Percentiles rank a stretch among this genome's conserved stretches.
Conservation (phyloP, 495 filamentous ascomycete genomes). For the Tuber indicum region DNA sequence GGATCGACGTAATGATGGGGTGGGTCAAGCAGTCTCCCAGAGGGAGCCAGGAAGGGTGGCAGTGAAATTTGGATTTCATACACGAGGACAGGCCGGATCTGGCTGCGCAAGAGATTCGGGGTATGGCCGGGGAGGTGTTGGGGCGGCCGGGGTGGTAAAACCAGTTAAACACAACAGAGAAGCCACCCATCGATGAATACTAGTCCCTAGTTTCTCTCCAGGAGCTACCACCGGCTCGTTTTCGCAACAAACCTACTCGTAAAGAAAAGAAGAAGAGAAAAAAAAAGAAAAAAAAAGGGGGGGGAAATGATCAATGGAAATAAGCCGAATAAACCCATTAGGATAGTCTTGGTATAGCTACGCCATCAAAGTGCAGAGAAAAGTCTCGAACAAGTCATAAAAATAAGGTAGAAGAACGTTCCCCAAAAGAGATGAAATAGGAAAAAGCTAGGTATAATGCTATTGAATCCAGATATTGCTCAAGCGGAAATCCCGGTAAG, state of each 20-base stretch:
- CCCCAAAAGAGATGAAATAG: not conserved
- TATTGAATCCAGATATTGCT: not conserved
- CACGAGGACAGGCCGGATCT: conserved; percentile 22
- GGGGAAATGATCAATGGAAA: not conserved
- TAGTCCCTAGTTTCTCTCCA: not conserved
- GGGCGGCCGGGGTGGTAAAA: not conserved
- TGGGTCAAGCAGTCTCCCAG: conserved; percentile 9
- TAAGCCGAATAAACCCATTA: not conserved
- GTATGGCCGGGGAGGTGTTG: conserved; percentile 1
- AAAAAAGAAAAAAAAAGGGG: not conserved
- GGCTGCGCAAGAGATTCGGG: conserved; percentile 15
- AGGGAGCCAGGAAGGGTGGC: conserved; percentile 11
- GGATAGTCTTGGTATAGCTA: not conserved
- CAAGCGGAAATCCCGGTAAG: not conserved
- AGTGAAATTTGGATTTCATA: conserved; percentile 25
- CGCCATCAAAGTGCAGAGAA: not conserved
- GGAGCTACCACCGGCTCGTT: not conserved
- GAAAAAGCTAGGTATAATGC: not conserved
- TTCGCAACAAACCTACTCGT: not conserved
- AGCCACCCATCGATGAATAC: not conserved
- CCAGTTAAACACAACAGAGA: not conserved
- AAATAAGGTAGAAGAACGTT: not conserved
- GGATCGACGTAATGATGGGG: conserved; percentile 11
- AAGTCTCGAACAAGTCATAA: not conserved
- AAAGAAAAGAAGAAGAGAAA: not conserved